Percentiles rank a stretch among this genome's conserved stretches.
Evolutionary conservation across 2,329 filamentous ascomycete species (phyloP).

Genomic region (Colletotrichum chrysophilum): DNA sequence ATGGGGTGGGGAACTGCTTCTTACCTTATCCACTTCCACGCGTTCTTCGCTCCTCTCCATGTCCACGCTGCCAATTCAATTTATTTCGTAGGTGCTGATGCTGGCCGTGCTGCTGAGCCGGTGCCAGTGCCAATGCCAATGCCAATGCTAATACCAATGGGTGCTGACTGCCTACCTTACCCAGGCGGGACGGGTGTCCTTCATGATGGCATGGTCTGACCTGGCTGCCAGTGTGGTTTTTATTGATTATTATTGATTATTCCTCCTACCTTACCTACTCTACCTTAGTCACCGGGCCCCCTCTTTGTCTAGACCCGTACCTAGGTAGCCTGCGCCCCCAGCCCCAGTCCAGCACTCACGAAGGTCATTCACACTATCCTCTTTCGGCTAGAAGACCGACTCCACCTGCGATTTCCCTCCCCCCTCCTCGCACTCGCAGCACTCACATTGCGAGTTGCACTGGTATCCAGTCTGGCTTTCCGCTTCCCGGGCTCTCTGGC

Average conservation of each 20-base stretch:
- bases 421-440: not conserved
- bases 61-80: not conserved
- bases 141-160: not conserved
- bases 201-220: not conserved
- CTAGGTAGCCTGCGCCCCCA: slow-evolving; percentile 1
- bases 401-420: slow-evolving; percentile 9
- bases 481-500: not conserved
- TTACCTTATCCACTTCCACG: slow-evolving; percentile 5
- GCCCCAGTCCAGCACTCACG: not conserved
- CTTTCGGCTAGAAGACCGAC: slow-evolving; percentile 7
- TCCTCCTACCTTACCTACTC: not conserved
- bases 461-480: not conserved
- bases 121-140: not conserved
- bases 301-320: slow-evolving; percentile 5
- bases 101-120: not conserved
- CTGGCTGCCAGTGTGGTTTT: not conserved
- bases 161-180: not conserved
- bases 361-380: slow-evolving; percentile 4
- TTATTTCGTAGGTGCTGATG: not conserved
- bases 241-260: not conserved
- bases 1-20: not conserved
- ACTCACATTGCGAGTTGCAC: not conserved
- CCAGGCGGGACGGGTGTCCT: not conserved
- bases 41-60: not conserved
- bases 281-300: not conserved